Evolutionary conservation across 768 basidiomycete species (phyloP).

Genomic region (Russula emetica): DNA sequence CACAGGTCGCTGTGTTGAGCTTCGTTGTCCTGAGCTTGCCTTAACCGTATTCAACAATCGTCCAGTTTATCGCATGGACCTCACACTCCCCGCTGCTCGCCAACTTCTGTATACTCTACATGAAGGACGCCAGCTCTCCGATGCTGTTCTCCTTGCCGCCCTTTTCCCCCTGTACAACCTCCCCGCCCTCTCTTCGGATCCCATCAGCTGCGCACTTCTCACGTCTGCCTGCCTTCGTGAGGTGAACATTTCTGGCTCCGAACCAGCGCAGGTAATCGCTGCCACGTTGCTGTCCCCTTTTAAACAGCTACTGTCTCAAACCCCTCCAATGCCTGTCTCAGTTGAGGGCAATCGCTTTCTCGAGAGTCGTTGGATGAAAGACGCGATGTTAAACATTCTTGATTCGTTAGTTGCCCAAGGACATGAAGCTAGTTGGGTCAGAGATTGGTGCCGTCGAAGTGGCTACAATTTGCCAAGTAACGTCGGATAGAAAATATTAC

Average conservation of each 20-base stretch:
- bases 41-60: conserved; percentile 59
- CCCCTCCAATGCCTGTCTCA: conserved; percentile 19
- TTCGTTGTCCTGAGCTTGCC: conserved; percentile 52
- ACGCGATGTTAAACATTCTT: conserved; percentile 11
- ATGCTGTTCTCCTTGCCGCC: conserved; percentile 48
- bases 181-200: conserved; percentile 51
- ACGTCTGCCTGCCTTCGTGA: conserved; percentile 52
- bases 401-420: neutral
- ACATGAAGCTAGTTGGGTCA: conserved; percentile 10
- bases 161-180: conserved; percentile 54
- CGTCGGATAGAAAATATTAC: neutral
- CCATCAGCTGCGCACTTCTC: conserved; percentile 54
- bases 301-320: conserved; percentile 33
- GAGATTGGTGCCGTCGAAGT: conserved; percentile 24
- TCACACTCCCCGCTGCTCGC: conserved; percentile 49
- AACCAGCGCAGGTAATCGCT: conserved; percentile 40
- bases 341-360: conserved; percentile 30
- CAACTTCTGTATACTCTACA: conserved; percentile 56
- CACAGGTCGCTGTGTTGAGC: conserved; percentile 58
- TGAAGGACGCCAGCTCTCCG: conserved; percentile 42
- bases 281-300: conserved; percentile 43
- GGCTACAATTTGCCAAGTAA: neutral
- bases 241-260: conserved; percentile 29
- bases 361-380: conserved; percentile 35
- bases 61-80: conserved; percentile 53